Base-by-base conservation (phyloP, 306 rosid species). In the Trifolium fragiferum region DNA sequence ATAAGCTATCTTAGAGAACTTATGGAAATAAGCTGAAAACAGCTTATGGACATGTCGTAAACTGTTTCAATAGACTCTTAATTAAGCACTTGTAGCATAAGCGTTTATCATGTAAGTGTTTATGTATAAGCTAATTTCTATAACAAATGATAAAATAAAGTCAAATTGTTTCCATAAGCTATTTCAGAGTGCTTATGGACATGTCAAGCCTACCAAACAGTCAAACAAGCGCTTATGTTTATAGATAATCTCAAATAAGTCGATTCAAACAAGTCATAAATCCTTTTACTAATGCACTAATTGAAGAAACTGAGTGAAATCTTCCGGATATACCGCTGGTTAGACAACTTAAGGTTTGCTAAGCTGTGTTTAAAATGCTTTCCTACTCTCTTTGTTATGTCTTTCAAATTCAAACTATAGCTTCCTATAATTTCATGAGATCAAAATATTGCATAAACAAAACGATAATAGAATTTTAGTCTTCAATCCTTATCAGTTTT, bases 331-430 rank as follows among this genome's bases (percentile, higher is more conserved):
- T 64, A 54, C 67, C 27, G 8, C 32, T 27, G 11, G 65, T 49
- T 40, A 25, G 21, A 54, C 27, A 51, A 46, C 44, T 78, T 33
- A 79, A 72, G 19, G 35, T 50, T 79, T 12, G 65, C 75, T 65
- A 51, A n/a, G 46, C 40, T 74, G 25, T 15, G 41, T 53, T 50
- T 40, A 60, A 60, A 80, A 23, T 62, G 61, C 61, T 62, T 75
- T 51, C 71, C 50, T 20, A 68, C 70, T 64, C 33, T 61, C 64
- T 53, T 77, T 69, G 23, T 30, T 57, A 13, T 55, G 62, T 73
- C 70, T 66, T 67, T 37, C 12, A n/a, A 46, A 40, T 41, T 79
- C 67, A 80, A 74, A 72, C 37, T 62, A 62, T 61, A 32, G 68
- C 46, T 69, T 53, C 27, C 18, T 60, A 62, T 20, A 70, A 30